These are phyloP conservation scores for Wickerhamomyces bovis DNA, from an alignment of 805 yeast species.

Conservation along the genomic window DNA sequence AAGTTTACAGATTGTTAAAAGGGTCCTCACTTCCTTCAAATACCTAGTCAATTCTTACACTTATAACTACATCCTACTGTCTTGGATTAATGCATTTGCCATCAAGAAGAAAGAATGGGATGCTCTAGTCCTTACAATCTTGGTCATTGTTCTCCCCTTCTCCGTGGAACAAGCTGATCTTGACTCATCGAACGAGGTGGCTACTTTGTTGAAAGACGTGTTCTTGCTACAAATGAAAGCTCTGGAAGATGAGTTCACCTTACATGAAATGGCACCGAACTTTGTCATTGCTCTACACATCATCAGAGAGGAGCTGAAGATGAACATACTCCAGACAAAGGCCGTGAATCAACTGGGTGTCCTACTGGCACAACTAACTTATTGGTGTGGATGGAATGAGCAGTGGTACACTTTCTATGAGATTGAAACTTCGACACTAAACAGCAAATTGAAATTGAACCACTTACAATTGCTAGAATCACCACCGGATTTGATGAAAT, in stretches of 20 bases:
- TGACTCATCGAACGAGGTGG: constrained; percentile 8
- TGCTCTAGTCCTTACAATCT: constrained; percentile 45
- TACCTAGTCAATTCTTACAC: constrained; percentile 53
- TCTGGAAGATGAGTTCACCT: constrained; percentile 26
- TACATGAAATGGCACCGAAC: constrained; percentile 54
- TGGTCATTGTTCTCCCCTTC: constrained; percentile 46
- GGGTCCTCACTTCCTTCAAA: constrained; percentile 44
- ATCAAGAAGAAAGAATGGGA: constrained; percentile 51
- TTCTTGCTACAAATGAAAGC: constrained; percentile 15
- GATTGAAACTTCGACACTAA: constrained; percentile 29
- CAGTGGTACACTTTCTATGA: constrained; percentile 57
- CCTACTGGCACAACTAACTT: constrained; percentile 54
- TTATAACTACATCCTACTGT: constrained; percentile 51
- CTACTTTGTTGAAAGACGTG: constrained; percentile 9
- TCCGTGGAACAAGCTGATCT: constrained; percentile 22
- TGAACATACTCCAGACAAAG: constrained; percentile 42
- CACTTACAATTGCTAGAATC: constrained; percentile 30
- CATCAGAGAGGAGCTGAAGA: constrained; percentile 64
- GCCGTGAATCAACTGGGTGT: constrained; percentile 39
- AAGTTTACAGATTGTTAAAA: constrained; percentile 33
- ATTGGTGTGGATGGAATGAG: constrained; percentile 72
- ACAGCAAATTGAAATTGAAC: constrained; percentile 34
- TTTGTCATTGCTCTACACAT: constrained; percentile 67
- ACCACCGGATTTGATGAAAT: constrained; percentile 57
- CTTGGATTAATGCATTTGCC: constrained; percentile 54